Evolutionary conservation across 1,284 basidiomycete species (phyloP), one percentile per base, ranked within the genome.

Genomic region (Leccinum huronense): DNA sequence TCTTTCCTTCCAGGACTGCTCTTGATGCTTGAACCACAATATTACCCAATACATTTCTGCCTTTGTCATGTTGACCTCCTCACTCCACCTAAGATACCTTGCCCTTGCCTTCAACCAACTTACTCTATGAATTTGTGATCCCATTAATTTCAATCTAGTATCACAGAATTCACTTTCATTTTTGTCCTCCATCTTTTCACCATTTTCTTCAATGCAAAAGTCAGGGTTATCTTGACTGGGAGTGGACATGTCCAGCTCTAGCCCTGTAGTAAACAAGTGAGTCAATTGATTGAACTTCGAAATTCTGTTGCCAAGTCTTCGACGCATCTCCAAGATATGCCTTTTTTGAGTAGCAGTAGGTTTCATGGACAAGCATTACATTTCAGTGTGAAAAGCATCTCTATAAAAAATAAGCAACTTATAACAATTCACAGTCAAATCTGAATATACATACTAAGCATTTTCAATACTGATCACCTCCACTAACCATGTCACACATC

Each of bases 381-480:
- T 31, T 27, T 59, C 60, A 6, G 48, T 40, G 3, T 16, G 1
- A 2, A 67, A 42, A 10, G 57, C 40, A 58, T 67, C 66, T 27
- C 63, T 67, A 30, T 31, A 19, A 51, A 34, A 34, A 34, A 34
- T 34, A 34, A 34, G 33, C 10, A 3, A 34, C 10, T 34, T 10
- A 34, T 34, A 34, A 34, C 33, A 10, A 34, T 34, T 34, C 10
- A 10, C 3, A 34, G 33, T 34, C 33, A 34, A 34, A 34, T 34
- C 30, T 11, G 19, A 34, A n/a, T n/a, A 33, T n/a, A 40, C 65
- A 51, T 56, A 63, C 62, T 66, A 58, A 27, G 48, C 40, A 67
- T 67, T 40, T 36, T 67, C 61, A 27, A 67, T 63, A 9, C 53
- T 57, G 6, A 67, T 64, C 7, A 58, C 62, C 11, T 57, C 48